Conservation (phyloP, 2,329 filamentous ascomycete species). For the Ophiostoma quercus region DNA sequence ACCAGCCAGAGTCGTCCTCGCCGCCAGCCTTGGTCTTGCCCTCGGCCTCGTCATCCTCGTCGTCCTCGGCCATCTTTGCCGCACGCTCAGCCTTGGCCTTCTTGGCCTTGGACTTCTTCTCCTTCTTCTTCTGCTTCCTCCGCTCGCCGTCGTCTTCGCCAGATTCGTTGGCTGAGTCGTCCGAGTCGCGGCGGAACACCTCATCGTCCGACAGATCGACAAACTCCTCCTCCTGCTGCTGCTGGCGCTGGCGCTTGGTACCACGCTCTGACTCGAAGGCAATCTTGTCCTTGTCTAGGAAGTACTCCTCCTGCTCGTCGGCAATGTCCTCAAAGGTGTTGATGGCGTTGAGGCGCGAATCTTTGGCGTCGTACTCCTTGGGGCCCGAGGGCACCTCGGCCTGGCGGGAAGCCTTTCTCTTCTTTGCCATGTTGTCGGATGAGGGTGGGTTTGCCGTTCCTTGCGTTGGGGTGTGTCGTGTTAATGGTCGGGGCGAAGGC, state of each 20-base stretch:
- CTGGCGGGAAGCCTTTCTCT: slow-evolving; percentile 63
- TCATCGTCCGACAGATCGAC: slow-evolving; percentile 60
- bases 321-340: slow-evolving; percentile 76
- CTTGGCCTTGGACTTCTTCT: slow-evolving; percentile 34
- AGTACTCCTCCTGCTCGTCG: slow-evolving; percentile 91
- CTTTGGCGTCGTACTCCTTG: slow-evolving; percentile 50
- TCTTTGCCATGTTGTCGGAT: slow-evolving; percentile 50
- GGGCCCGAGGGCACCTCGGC: slow-evolving; percentile 45
- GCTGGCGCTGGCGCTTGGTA: slow-evolving; percentile 68
- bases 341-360: slow-evolving; percentile 56
- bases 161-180: slow-evolving; percentile 29
- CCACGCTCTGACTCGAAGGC: slow-evolving; percentile 75
- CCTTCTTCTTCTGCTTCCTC: slow-evolving; percentile 22
- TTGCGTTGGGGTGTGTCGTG: background rate
- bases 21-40: slow-evolving; percentile 46
- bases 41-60: slow-evolving; percentile 53
- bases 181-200: slow-evolving; percentile 36
- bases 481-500: background rate
- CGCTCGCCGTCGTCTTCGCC: slow-evolving; percentile 24
- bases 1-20: slow-evolving; percentile 62
- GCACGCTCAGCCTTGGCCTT: slow-evolving; percentile 31
- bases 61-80: slow-evolving; percentile 34
- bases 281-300: slow-evolving; percentile 79
- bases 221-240: slow-evolving; percentile 53
- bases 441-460: background rate